Base-by-base conservation (phyloP, 2,329 filamentous ascomycete species). In the Ophiocordyceps unilateralis region DNA sequence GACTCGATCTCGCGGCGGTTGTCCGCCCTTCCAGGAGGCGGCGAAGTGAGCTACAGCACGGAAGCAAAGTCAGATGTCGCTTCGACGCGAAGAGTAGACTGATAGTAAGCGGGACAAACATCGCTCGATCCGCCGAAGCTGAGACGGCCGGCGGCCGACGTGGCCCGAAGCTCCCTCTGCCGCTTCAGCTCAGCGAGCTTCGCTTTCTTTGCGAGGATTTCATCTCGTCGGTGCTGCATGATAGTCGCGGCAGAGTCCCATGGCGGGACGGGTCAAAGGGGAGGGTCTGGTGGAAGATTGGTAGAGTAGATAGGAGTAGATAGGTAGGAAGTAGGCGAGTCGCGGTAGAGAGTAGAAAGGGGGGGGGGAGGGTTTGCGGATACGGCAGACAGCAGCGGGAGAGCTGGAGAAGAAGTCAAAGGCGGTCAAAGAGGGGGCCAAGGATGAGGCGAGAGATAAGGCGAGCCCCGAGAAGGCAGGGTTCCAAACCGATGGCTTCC, bases 141-240 rank as follows among this genome's bases (percentile, higher is more conserved):
- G 55, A 79, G 74, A 51, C 86, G 76, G 51, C 69, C 77, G 48
- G 73, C 74, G 46, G 71, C 76, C 53, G 83, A 78, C 58, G 74
- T 83, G 49, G 84, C 76, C 46, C 88, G 76, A 53, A 89, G 67
- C 60, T 93, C 87, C 53, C 91, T 77, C 66, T 95, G 87, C 48
- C 84, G 78, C 68, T 94, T 95, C 50, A 98, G 74, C 72, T 96
- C 91, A 41, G 85, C 88, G 55, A 98, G 85, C 70, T 91, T 95
- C 49, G 88, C 89, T 70, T 85, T 89, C 68, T 98, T 98, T 52
- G 87, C 88, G 54, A 91, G 70, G 53, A 98, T 94, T 69, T 98
- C 91, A 69, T 94, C 87, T 68, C 86, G 83, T 55, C 88, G 82
- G 71, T 88, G 81, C 66, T 81, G 77, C 70, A 81, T 81, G 51